Base-by-base conservation (phyloP, 768 basidiomycete species). In the Epithele typhae region DNA sequence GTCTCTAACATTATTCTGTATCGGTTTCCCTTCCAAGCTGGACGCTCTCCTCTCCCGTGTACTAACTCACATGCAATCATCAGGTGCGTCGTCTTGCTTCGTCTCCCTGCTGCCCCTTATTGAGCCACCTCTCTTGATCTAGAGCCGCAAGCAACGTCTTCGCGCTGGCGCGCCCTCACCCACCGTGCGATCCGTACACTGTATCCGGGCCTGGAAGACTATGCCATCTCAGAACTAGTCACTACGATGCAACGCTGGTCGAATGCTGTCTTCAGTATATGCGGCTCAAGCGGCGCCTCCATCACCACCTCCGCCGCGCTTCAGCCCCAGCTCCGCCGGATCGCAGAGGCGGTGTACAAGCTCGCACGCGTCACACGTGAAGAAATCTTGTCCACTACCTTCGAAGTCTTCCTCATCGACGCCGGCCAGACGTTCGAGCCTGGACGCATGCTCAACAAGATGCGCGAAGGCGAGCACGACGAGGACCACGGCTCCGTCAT, bases 91-190 rank as follows among this genome's bases (percentile, higher is more conserved):
- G 19, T 22, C 32, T 35, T 46, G 24, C 27, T 33, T 46, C 44
- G 32, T 30, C 17, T 14, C 18, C 38, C 46, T 32, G 51, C 49
- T 12, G 52, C 40, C 36, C 11, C 5, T 14, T 17, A n/a, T 18
- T 43, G 32, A 49, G 25, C 21, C n/a, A 15, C 24, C 22, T 33
- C 30, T 22, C 2, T 45, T 38, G n/a, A 30, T 18, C 21, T 35
- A 79, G 87, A 88, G 60, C 82, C 84, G 22, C 87, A 90, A 60
- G 84, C 87, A 4, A 84, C 81, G 0, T 84, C 85, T 2, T 81
- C 84, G 0, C 79, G 83, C 57, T 90, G 87, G 87, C 75, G 87
- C 38, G 77, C 86, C 0, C 67, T 90, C 35, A 79, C 87, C 1
- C 86, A 87, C 56, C 71, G 72, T 35, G 76, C 85, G 43, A 81